Base-by-base conservation (phyloP, 257 asterid species). In the Solanum chmielewskii region DNA sequence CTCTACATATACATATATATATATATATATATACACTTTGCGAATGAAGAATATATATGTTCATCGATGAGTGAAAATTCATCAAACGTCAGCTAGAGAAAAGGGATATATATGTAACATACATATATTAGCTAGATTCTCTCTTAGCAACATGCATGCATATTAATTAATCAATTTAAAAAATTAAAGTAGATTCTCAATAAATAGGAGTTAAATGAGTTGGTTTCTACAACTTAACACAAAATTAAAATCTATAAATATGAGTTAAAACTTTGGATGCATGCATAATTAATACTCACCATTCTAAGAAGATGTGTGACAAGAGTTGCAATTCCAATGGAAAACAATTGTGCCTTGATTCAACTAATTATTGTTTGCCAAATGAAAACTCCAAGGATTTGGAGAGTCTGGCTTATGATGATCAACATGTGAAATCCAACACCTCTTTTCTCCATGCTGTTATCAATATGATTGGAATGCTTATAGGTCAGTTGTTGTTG, bases 391-490 rank as follows among this genome's bases (percentile, higher is more conserved):
- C 45, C 3, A 90, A 73, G 78, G 94, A 92, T 60, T 86, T 92
- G 92, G 95, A 91, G 88, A 91, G 89, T 83, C 85, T 89, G 64
- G 90, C 25, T 29, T 44, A 60, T 60, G 13, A 86, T 60, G 13
- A 86, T 14, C 87, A 77, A 33, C n/a, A 75, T 35, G 45, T 7
- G 20, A 75, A 90, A 86, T 84, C 76, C 71, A 90, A 73, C n/a
- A 80, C 88, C 80, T 89, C 96, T 87, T 94, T 94, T 86, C 89
- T 92, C 84, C 95, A 95, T 90, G 91, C 96, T 18, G 97, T 94
- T 89, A 86, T 90, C 90, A 94, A 95, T 90, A 94, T 94, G 98
- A 84, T 91, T 85, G 98, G 98, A 80, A 95, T 95, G 98, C 95
- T 95, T 69, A 91, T 94, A 89, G 96, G 97, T 94, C 88, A 47